Evolutionary conservation across 1,284 basidiomycete species (phyloP), one percentile per base, ranked within the genome.

Genomic region (Papiliotrema nemorosa): DNA sequence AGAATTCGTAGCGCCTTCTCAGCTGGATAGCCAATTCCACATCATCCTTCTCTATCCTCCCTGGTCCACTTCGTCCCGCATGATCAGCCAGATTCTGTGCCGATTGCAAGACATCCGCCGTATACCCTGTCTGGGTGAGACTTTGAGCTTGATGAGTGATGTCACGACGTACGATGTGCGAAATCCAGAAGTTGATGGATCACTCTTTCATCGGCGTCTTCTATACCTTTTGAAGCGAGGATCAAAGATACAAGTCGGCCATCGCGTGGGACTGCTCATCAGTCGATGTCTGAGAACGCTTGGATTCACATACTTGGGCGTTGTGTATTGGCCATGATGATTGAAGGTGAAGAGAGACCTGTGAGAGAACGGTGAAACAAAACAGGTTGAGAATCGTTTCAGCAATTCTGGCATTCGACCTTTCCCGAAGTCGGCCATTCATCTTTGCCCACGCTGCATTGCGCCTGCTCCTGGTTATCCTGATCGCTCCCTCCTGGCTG

Each of bases 101-200:
- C 69, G 94, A 90, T 6, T 85, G 85, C 38, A 98, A 78, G 14
- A 97, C 87, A 59, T 97, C 92, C 25, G 86, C 81, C 0, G 92
- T 92, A 75, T 98, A 98, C 4, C 80, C 79, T 80, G 55, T 3
- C n/a, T n/a, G 25, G n/a, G 39, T 47, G 14, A 36, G 26, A 24
- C 7, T 43, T 9, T 49, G n/a, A 14, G 5, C 9, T 24, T 5
- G 40, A 27, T 22, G 27, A 36, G 20, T n/a, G 22, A 5, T 7
- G 26, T 31, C 40, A 5, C 24, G 37, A 38, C 22, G 52, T 49
- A 75, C 94, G 81, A 72, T 97, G 87, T 0, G 94, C 85, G 70
- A 98, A 97, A 75, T 98, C 94, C 49, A 97, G 83, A 4, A 98
- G 82, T 70, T 97, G 93, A 62, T 94, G 87, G 2, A 98, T 81